These are phyloP conservation scores for Backusella australiensis DNA, from an alignment of 192 early-diverging fungal species.

Conservation along the genomic window DNA sequence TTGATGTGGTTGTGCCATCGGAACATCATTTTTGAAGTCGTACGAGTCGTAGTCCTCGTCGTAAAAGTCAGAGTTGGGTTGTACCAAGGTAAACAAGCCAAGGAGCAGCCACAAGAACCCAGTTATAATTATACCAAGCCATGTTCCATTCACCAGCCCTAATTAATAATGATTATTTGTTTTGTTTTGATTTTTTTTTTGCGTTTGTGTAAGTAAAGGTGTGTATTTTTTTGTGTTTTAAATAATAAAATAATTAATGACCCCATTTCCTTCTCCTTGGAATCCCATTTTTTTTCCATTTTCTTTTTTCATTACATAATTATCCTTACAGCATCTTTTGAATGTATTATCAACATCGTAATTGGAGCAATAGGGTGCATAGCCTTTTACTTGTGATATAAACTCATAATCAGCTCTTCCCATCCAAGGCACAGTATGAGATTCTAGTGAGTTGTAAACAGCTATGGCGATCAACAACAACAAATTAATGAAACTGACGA, in stretches of 20 bases:
- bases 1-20: slow-evolving; percentile 11
- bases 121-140: slow-evolving; percentile 5
- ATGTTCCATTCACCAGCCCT: slow-evolving; percentile 14
- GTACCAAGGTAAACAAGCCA: slow-evolving; percentile 6
- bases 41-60: slow-evolving; percentile 11
- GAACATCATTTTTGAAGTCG: slow-evolving; percentile 13
- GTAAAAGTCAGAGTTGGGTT: slow-evolving; percentile 1
- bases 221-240: not conserved
- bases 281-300: not conserved
- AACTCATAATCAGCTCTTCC: not conserved
- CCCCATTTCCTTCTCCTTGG: not conserved
- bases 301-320: not conserved
- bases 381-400: not conserved
- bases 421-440: slow-evolving; percentile 7
- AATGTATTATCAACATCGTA: not conserved
- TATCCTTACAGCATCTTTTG: slow-evolving; percentile 11
- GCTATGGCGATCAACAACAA: not conserved
- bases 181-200: not conserved
- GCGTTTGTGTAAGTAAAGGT: not conserved
- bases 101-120: slow-evolving; percentile 10
- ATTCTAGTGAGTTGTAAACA: slow-evolving; percentile 6
- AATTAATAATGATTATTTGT: not conserved
- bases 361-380: slow-evolving; percentile 1
- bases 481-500: not conserved
- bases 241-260: not conserved